These are phyloP conservation scores for Craterostigma plantagineum DNA, from an alignment of 257 asterid species.

Conservation along the genomic window DNA sequence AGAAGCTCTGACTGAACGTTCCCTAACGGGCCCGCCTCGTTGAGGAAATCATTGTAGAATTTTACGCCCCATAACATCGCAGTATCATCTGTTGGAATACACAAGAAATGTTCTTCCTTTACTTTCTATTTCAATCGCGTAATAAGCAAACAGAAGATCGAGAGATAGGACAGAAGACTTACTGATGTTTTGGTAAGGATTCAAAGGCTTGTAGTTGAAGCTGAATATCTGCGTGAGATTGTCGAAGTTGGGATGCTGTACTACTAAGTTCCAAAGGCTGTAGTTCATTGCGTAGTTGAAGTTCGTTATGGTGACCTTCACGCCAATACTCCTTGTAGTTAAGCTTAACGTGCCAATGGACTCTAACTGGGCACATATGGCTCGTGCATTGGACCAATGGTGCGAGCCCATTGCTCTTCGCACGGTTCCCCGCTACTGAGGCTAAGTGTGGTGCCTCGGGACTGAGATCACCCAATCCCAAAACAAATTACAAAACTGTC, in stretches of 20 bases:
- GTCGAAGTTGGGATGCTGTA: slow-evolving; percentile 58
- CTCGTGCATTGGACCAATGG: slow-evolving; percentile 58
- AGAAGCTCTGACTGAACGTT: slow-evolving; percentile 54
- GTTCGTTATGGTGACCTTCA: slow-evolving; percentile 47
- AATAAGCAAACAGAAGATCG: no score
- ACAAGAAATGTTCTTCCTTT: no score
- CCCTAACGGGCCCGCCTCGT: slow-evolving; percentile 43
- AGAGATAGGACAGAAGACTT: slow-evolving; percentile 9
- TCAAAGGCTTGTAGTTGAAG: slow-evolving; percentile 44
- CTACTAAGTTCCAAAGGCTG: slow-evolving; percentile 43
- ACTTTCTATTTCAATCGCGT: no score
- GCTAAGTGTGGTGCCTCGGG: slow-evolving; percentile 34
- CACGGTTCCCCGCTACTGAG: slow-evolving; percentile 32
- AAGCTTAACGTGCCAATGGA: slow-evolving; percentile 54
- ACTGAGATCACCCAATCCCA: slow-evolving; percentile 13
- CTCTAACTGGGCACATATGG: slow-evolving; percentile 59
- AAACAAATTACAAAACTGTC: not conserved
- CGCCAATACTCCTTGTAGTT: slow-evolving; percentile 61
- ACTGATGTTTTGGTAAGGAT: slow-evolving; percentile 39
- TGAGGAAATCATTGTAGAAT: slow-evolving; percentile 47
- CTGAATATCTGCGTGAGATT: slow-evolving; percentile 51
- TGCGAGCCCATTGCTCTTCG: slow-evolving; percentile 14
- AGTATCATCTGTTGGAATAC: slow-evolving; percentile 32
- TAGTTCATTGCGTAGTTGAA: slow-evolving; percentile 52
- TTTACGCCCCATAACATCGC: slow-evolving; percentile 56